Evolutionary conservation across 352 stramenopile genomes (phyloP).

Genomic region (Phytophthora syringae): DNA sequence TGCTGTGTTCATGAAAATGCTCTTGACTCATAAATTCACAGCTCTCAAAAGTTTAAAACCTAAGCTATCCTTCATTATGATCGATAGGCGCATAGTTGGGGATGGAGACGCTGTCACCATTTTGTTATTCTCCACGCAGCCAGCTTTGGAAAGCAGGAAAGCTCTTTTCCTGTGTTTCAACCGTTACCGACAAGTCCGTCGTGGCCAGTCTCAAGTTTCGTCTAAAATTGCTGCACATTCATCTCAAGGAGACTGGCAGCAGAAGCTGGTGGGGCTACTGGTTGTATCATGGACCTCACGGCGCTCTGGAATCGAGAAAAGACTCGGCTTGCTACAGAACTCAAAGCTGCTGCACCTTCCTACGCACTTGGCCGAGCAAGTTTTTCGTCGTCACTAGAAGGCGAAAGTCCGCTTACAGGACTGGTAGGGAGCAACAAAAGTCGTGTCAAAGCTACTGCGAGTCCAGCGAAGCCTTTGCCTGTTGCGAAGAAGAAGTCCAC

Average conservation of each 20-base stretch:
- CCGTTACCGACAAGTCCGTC: background rate
- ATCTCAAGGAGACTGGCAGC: background rate
- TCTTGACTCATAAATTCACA: too few relatives aligned
- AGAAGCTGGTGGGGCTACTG: background rate
- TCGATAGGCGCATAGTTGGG: too few relatives aligned
- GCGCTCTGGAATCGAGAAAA: slow-evolving; percentile 65
- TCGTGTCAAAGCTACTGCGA: slow-evolving; percentile 8
- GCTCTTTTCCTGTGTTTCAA: too few relatives aligned
- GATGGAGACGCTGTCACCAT: too few relatives aligned
- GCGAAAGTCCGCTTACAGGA: background rate
- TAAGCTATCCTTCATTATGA: too few relatives aligned
- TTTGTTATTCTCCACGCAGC: too few relatives aligned
- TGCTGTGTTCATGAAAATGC: too few relatives aligned
- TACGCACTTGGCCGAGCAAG: slow-evolving; percentile 15
- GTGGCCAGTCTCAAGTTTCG: background rate
- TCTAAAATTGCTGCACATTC: background rate
- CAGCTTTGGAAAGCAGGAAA: too few relatives aligned
- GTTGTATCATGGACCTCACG: slow-evolving; percentile 53
- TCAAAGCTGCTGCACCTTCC: background rate
- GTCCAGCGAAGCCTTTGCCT: slow-evolving; percentile 1
- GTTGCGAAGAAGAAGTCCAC: slow-evolving; percentile 21
- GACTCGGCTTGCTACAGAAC: slow-evolving; percentile 35
- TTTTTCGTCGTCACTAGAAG: background rate
- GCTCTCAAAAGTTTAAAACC: too few relatives aligned
- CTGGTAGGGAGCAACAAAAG: background rate